Base-by-base conservation (phyloP, 208 protist species). In the Leishmania gerbilli region DNA sequence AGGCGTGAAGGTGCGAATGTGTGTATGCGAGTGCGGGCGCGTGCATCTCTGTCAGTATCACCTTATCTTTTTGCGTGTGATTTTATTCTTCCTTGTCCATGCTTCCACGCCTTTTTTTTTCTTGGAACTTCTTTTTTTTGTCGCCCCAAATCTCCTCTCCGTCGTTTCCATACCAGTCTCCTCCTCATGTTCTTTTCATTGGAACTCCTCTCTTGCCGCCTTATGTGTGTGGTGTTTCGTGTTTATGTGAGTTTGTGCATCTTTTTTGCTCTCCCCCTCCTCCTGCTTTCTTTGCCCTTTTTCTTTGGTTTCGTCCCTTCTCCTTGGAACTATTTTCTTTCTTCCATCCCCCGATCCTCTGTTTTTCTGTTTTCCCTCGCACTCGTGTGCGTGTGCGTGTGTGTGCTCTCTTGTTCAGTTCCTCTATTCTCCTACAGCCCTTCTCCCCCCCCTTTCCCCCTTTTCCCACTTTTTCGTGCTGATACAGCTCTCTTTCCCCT, bases 71-170 rank as follows among this genome's bases (percentile, higher is more conserved):
- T 17, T 62, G 51, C 9, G 51, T 62, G 72, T 17, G 47, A 6
- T 6, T 24, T 60, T 64, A n/a, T 47, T 64, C 17, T 15, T 58
- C 34, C 1, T 42, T 76, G 51, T 62, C 34, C 5, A 31, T 76
- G 51, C 31, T 62, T 4, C 71, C 45, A 31, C 69, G 19, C 69
- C 69, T 77, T 49, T 53, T 77, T 53, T 77, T 83, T 65, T 79
- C 47, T 81, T 71, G 37, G 17, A 58, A 7, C 71, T 71, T 68
- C 49, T 65, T 67, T 78, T 78, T 74, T 64, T 24, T 72, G 53
- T 71, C 68, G 34, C 60, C 13, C n/a, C n/a, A 68, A 47, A 51
- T 45, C 34, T 60, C 67, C 31, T 68, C 34, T 49, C 15, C 15
- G 5, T 47, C 31, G 62, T 34, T 45, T 34, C 40, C 40, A 34